These are phyloP conservation scores for Suillus paluster DNA, from an alignment of 768 basidiomycete species.

Conservation along the genomic window DNA sequence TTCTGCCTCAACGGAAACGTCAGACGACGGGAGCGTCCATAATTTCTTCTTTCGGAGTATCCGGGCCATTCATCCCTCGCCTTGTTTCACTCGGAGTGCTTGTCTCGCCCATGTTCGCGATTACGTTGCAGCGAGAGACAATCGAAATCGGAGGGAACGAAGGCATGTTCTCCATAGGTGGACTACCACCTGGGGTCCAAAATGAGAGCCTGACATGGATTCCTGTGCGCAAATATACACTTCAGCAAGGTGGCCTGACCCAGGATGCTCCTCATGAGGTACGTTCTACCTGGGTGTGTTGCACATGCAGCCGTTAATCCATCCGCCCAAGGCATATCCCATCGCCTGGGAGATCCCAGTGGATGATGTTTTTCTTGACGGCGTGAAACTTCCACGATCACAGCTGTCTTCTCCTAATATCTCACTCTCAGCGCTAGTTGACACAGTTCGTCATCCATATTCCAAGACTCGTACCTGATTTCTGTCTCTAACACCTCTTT, in stretches of 20 bases:
- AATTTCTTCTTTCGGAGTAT: conserved; percentile 45
- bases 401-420: conserved; percentile 51
- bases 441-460: conserved; percentile 53
- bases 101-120: conserved; percentile 52
- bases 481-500: conserved; percentile 1
- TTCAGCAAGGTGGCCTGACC: conserved; percentile 54
- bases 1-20: conserved; percentile 8
- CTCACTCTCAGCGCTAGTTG: conserved; percentile 65
- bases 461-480: conserved; percentile 1
- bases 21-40: conserved; percentile 27
- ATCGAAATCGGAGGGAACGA: conserved; percentile 71
- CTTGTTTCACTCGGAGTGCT: conserved; percentile 45
- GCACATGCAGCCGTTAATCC: not conserved
- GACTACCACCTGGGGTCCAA: conserved; percentile 55
- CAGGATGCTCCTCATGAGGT: conserved; percentile 67
- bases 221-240: conserved; percentile 58
- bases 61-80: conserved; percentile 52
- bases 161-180: conserved; percentile 69
- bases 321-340: conserved; percentile 51
- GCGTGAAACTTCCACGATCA: conserved; percentile 60
- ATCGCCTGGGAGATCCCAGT: conserved; percentile 74
- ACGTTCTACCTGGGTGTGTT: conserved; percentile 17
- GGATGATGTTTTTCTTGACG: conserved; percentile 76
- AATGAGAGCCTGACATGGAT: conserved; percentile 66
- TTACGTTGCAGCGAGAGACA: conserved; percentile 71